Conservation (phyloP, 495 filamentous ascomycete genomes). For the Peziza echinospora region DNA sequence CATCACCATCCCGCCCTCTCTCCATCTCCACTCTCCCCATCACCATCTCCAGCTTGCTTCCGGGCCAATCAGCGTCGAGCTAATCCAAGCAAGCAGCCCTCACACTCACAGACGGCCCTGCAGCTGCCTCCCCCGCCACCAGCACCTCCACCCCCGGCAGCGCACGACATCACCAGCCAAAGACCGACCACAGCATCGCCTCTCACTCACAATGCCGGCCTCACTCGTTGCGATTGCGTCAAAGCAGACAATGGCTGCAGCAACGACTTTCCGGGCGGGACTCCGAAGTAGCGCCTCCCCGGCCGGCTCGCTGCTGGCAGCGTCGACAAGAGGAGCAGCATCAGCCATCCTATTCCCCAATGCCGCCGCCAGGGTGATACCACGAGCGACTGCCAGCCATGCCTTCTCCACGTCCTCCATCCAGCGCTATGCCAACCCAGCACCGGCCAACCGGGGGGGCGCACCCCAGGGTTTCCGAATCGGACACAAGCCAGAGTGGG, state of each 20-base stretch:
- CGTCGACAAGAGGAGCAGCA: neutral
- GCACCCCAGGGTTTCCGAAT: constrained; percentile 8
- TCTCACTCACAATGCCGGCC: constrained; percentile 1
- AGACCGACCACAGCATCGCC: too few relatives aligned
- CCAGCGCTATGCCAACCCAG: constrained; percentile 3
- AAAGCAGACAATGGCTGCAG: neutral
- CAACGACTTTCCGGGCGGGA: neutral
- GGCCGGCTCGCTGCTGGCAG: constrained; percentile 5
- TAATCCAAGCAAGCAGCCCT: neutral
- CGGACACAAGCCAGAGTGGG: constrained; percentile 21
- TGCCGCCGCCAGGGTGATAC: neutral
- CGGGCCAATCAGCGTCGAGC: constrained; percentile 1
- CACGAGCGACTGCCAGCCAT: neutral
- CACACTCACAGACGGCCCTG: neutral
- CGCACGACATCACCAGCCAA: too few relatives aligned
- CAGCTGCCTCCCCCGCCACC: neutral
- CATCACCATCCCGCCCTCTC: constrained; percentile 2
- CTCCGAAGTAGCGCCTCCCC: neutral
- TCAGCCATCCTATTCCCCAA: neutral
- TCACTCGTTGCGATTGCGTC: neutral
- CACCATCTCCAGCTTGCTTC: constrained; percentile 7
- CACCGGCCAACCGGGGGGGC: neutral
- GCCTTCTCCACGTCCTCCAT: constrained; percentile 6
- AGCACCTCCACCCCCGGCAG: neutral
- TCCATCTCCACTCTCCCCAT: neutral